These are phyloP conservation scores for Ophiostoma triangulosporum DNA, from an alignment of 2,329 filamentous ascomycete genomes.

Conservation along the genomic window DNA sequence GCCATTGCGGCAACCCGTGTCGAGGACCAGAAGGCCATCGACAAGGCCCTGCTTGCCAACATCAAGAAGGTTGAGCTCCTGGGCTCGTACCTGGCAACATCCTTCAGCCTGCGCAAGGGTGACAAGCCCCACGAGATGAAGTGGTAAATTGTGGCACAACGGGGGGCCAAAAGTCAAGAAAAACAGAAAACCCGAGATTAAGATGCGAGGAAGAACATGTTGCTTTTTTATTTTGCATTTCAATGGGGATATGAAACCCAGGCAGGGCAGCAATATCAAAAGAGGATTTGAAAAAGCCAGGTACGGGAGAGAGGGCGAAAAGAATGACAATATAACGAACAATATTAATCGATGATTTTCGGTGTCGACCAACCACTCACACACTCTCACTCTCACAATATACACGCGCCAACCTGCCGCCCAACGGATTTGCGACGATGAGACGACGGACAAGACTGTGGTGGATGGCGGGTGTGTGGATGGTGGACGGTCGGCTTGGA, in stretches of 20 bases:
- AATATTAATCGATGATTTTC: conserved; percentile 4
- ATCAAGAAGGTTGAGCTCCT: conserved; percentile 99
- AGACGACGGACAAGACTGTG: not conserved
- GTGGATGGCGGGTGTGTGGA: not conserved
- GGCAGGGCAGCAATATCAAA: not conserved
- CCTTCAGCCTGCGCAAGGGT: conserved; percentile 97
- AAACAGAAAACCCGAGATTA: not conserved
- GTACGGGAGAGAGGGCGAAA: not conserved
- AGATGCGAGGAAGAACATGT: not conserved
- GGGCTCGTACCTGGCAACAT: conserved; percentile 81
- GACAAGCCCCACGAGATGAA: conserved; percentile 99
- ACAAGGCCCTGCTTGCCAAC: conserved; percentile 86
- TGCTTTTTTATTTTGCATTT: conserved; percentile 4
- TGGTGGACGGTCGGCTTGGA: not conserved
- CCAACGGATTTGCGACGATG: not conserved
- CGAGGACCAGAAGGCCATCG: conserved; percentile 95
- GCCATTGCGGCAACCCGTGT: conserved; percentile 80
- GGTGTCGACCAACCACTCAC: conserved; percentile 2
- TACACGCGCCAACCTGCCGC: not conserved
- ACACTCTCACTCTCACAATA: not conserved
- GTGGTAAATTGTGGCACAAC: conserved; percentile 54
- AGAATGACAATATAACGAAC: conserved; percentile 4
- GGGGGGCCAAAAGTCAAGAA: conserved; percentile 2
- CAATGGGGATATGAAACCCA: not conserved
- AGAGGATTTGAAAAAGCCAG: not conserved